Percentiles rank a stretch among this genome's conserved stretches.
Evolutionary conservation across 2,329 filamentous ascomycete species (phyloP).

Genomic region (Xylariaceae sp.): DNA sequence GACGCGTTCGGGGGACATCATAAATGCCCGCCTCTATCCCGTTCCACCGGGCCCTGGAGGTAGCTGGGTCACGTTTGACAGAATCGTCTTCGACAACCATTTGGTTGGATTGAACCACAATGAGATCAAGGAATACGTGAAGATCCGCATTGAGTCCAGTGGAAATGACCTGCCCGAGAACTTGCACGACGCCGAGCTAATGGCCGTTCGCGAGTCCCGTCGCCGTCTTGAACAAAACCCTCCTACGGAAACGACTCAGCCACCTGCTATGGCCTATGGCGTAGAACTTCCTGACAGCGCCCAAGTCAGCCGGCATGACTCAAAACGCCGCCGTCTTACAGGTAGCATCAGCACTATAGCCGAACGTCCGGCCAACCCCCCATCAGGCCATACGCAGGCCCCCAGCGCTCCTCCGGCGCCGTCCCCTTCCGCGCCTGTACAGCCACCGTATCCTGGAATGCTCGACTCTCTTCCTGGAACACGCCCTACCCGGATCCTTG

Average conservation of each 20-base stretch:
- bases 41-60: constrained; percentile 56
- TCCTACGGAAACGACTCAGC: constrained; percentile 40
- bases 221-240: constrained; percentile 43
- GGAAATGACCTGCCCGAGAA: constrained; percentile 36
- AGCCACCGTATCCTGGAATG: constrained; percentile 17
- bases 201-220: constrained; percentile 46
- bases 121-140: constrained; percentile 60
- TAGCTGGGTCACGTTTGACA: constrained; percentile 61
- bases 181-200: constrained; percentile 39
- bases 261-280: constrained; percentile 50
- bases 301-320: constrained; percentile 35
- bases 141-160: constrained; percentile 43
- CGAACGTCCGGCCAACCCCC: constrained; percentile 21
- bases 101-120: constrained; percentile 53
- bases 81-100: constrained; percentile 55
- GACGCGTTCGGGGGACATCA: constrained; percentile 45
- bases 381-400: constrained; percentile 4
- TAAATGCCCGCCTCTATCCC: constrained; percentile 42
- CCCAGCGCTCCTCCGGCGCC: constrained; percentile 1
- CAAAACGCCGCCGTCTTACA: constrained; percentile 47
- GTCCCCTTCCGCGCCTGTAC: constrained; percentile 1
- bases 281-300: constrained; percentile 44
- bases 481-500: constrained; percentile 53
- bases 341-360: constrained; percentile 36
- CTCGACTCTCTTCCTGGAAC: constrained; percentile 42